These are phyloP conservation scores for Penstemon eatonii DNA, from an alignment of 257 asterid species.

Conservation along the genomic window DNA sequence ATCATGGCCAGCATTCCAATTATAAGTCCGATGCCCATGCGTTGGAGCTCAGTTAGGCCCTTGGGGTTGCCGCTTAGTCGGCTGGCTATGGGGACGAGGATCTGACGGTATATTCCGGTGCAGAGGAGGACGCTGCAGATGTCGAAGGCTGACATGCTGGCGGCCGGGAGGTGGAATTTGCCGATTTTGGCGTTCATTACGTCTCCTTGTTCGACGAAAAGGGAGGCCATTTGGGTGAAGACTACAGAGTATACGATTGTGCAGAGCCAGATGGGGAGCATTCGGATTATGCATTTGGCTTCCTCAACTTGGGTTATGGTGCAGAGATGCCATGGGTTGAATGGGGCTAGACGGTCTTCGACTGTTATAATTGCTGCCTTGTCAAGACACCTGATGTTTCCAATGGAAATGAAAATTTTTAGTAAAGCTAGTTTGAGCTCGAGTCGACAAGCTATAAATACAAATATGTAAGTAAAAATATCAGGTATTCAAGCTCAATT, in stretches of 20 bases:
- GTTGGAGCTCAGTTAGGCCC: slow-evolving; percentile 74
- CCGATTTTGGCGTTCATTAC: slow-evolving; percentile 53
- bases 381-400: slow-evolving; percentile 49
- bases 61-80: slow-evolving; percentile 45
- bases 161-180: slow-evolving; percentile 63
- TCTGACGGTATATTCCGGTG: slow-evolving; percentile 52
- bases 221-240: slow-evolving; percentile 85
- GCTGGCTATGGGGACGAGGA: slow-evolving; percentile 54
- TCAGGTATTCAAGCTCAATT: too few relatives aligned
- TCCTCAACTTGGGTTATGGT: slow-evolving; percentile 80
- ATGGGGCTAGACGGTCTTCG: slow-evolving; percentile 33
- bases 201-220: slow-evolving; percentile 78
- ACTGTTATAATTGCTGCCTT: slow-evolving; percentile 56
- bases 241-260: slow-evolving; percentile 73
- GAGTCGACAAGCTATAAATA: too few relatives aligned
- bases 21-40: slow-evolving; percentile 80
- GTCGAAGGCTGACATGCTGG: slow-evolving; percentile 83
- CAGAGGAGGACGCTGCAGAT: slow-evolving; percentile 63
- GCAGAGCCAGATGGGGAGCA: slow-evolving; percentile 79
- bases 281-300: slow-evolving; percentile 68
- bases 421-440: too few relatives aligned
- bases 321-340: slow-evolving; percentile 64
- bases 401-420: background rate
- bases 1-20: slow-evolving; percentile 69
- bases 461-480: too few relatives aligned